Conservation (phyloP, 208 protist species). For the Leishmania lainsoni region DNA sequence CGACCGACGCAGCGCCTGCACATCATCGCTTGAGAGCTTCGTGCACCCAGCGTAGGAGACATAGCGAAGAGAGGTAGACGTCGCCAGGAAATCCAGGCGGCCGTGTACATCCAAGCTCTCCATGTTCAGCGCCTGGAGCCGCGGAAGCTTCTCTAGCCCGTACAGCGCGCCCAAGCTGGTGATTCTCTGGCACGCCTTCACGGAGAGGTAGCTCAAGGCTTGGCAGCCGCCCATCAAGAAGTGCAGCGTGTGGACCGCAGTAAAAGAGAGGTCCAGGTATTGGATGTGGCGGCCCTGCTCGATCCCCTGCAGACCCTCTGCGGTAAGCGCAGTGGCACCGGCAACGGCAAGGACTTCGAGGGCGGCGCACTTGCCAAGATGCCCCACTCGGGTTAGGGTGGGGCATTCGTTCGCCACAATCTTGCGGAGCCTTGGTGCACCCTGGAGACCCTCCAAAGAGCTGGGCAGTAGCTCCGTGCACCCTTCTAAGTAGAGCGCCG, state of each 20-base stretch:
- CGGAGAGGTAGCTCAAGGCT: slow-evolving; percentile 34
- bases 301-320: slow-evolving; percentile 37
- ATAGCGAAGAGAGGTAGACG: slow-evolving; percentile 28
- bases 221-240: slow-evolving; percentile 38
- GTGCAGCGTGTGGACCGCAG: slow-evolving; percentile 32
- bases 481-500: slow-evolving; percentile 51
- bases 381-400: slow-evolving; percentile 26
- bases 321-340: slow-evolving; percentile 30
- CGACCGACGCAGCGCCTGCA: slow-evolving; percentile 9
- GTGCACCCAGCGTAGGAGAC: slow-evolving; percentile 30
- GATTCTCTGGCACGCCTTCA: slow-evolving; percentile 36
- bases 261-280: slow-evolving; percentile 52
- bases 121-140: slow-evolving; percentile 39
- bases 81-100: slow-evolving; percentile 21
- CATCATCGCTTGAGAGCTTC: slow-evolving; percentile 13
- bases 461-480: slow-evolving; percentile 41
- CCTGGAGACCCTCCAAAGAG: slow-evolving; percentile 40
- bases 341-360: slow-evolving; percentile 47
- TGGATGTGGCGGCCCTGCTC: slow-evolving; percentile 35
- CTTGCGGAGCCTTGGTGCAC: slow-evolving; percentile 33
- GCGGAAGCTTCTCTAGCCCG: slow-evolving; percentile 46
- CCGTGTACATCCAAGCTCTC: slow-evolving; percentile 27
- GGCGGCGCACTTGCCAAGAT: slow-evolving; percentile 33
- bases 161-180: slow-evolving; percentile 25
- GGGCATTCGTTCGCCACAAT: slow-evolving; percentile 46